Conservation (phyloP, 345 rosid species). For the Carallia pectinifolia region DNA sequence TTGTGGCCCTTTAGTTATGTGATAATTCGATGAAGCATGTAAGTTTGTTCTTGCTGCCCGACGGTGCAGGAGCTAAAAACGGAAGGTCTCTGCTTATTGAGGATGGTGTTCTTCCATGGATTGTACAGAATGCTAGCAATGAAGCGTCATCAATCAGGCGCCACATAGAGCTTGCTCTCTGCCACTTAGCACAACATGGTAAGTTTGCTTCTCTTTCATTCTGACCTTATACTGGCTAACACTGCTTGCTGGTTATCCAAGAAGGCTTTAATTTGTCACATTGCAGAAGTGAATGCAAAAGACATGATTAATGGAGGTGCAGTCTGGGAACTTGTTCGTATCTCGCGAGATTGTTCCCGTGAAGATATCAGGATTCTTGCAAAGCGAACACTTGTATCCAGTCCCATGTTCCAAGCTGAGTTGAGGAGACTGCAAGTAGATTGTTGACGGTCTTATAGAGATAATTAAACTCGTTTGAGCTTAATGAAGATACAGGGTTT, state of each 20-base stretch:
- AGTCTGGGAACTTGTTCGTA: slow-evolving; percentile 84
- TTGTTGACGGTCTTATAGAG: slow-evolving; percentile 31
- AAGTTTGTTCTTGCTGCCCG: background rate
- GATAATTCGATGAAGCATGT: background rate
- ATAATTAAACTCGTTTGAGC: no score
- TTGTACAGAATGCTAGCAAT: slow-evolving; percentile 80
- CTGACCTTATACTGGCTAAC: background rate
- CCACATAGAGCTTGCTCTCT: slow-evolving; percentile 90
- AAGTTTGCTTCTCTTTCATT: slow-evolving; percentile 8
- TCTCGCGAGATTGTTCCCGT: slow-evolving; percentile 82
- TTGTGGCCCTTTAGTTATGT: no score
- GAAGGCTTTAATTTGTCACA: background rate
- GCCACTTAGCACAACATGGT: slow-evolving; percentile 98
- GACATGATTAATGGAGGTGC: slow-evolving; percentile 96
- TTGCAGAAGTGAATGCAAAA: slow-evolving; percentile 80
- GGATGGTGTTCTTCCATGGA: slow-evolving; percentile 94
- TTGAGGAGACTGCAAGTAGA: slow-evolving; percentile 61
- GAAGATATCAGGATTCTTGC: slow-evolving; percentile 94
- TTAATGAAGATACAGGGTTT: no score
- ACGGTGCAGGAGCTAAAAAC: slow-evolving; percentile 63
- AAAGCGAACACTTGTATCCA: slow-evolving; percentile 61
- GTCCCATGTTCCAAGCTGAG: slow-evolving; percentile 66
- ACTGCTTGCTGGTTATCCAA: slow-evolving; percentile 4
- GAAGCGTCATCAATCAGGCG: slow-evolving; percentile 78
- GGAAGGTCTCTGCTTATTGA: slow-evolving; percentile 87